Conservation (phyloP, 805 yeast species). For the Kuraishia piskuri region DNA sequence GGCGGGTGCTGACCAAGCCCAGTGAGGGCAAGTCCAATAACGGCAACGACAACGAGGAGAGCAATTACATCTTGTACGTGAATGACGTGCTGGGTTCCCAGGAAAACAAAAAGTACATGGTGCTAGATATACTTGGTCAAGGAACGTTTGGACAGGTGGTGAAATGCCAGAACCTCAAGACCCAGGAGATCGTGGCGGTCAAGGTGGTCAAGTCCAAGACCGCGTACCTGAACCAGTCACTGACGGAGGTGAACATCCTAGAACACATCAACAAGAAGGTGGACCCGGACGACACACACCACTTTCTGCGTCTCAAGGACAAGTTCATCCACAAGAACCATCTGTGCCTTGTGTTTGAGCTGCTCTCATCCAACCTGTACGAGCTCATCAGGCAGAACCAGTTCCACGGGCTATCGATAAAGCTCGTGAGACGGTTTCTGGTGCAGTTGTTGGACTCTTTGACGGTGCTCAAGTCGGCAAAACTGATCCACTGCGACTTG, state of each 20-base stretch:
- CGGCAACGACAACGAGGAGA: slow-evolving; percentile 81
- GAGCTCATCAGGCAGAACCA: slow-evolving; percentile 90
- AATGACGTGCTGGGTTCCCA: slow-evolving; percentile 87
- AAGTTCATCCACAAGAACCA: slow-evolving; percentile 90
- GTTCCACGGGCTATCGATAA: slow-evolving; percentile 81
- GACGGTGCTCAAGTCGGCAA: slow-evolving; percentile 69
- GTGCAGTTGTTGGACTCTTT: slow-evolving; percentile 77
- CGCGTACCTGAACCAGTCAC: slow-evolving; percentile 83
- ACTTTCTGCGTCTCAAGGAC: slow-evolving; percentile 72
- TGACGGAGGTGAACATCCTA: slow-evolving; percentile 80
- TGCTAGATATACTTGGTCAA: slow-evolving; percentile 84
- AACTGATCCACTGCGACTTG: slow-evolving; percentile 90
- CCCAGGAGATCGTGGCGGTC: slow-evolving; percentile 87
- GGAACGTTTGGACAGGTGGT: slow-evolving; percentile 99
- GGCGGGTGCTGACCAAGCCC: slow-evolving; percentile 88
- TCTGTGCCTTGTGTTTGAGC: slow-evolving; percentile 85
- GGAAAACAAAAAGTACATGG: slow-evolving; percentile 80
- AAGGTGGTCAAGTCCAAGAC: slow-evolving; percentile 90
- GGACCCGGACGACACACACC: slow-evolving; percentile 64
- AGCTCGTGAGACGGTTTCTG: slow-evolving; percentile 69
- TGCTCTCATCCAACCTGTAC: slow-evolving; percentile 79
- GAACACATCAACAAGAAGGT: slow-evolving; percentile 71
- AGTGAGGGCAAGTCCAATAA: slow-evolving; percentile 72
- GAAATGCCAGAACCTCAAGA: slow-evolving; percentile 69
- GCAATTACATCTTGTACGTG: slow-evolving; percentile 88